Conservation (phyloP, 352 stramenopile genomes). For the Phytopythium kandeliae region DNA sequence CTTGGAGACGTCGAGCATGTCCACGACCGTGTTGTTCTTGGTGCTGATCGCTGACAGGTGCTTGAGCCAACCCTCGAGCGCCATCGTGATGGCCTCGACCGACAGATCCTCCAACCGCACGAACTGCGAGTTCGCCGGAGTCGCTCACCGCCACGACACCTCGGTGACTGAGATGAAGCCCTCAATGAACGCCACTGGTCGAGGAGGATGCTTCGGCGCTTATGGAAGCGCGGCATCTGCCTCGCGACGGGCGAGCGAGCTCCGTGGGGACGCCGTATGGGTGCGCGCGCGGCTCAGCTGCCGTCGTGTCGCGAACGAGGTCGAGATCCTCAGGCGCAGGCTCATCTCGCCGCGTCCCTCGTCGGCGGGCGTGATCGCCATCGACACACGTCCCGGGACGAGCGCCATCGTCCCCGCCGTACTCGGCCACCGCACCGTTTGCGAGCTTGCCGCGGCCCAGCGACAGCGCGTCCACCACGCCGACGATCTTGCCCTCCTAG, state of each 20-base stretch:
- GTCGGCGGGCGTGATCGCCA: slow-evolving; percentile 68
- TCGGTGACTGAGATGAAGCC: slow-evolving; percentile 85
- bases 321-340: slow-evolving; percentile 54
- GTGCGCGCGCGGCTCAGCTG: slow-evolving; percentile 30
- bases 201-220: slow-evolving; percentile 72
- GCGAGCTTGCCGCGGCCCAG: slow-evolving; percentile 86
- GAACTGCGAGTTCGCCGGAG: slow-evolving; percentile 72
- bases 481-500: slow-evolving; percentile 58
- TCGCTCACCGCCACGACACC: slow-evolving; percentile 82
- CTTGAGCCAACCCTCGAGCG: slow-evolving; percentile 86
- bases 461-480: slow-evolving; percentile 85
- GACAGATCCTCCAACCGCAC: slow-evolving; percentile 77
- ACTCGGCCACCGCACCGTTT: slow-evolving; percentile 43
- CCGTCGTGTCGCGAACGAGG: slow-evolving; percentile 35
- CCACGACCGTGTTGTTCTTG: slow-evolving; percentile 60
- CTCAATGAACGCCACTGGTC: slow-evolving; percentile 77
- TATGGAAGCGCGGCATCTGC: slow-evolving; percentile 63
- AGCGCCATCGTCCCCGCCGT: slow-evolving; percentile 76
- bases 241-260: slow-evolving; percentile 43
- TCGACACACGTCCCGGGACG: slow-evolving; percentile 87
- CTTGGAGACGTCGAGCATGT: slow-evolving; percentile 90
- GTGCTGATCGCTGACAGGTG: slow-evolving; percentile 70
- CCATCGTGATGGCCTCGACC: slow-evolving; percentile 85
- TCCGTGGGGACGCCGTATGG: slow-evolving; percentile 38
- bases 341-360: slow-evolving; percentile 65